A percentile compares a stretch with the other conserved stretches of the same genome.
phyloP scores from a whole-genome alignment of 164 flowering plant species.

The Aristolochia californica region DNA sequence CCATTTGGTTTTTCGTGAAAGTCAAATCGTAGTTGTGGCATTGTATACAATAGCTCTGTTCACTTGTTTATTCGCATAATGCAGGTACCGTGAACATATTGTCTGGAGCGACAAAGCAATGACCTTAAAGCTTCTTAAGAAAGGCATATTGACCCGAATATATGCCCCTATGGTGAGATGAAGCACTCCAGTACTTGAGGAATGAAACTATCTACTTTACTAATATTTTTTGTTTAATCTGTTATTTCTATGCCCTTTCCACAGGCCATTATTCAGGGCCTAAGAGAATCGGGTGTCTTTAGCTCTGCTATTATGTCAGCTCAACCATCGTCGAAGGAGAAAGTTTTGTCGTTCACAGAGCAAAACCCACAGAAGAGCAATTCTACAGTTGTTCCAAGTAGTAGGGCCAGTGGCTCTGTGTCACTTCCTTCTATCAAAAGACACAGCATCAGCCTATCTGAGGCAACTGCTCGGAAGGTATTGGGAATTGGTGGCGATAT shows the following conservation, averaged over 20 bases:
- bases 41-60: neutral
- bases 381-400: conserved; percentile 1
- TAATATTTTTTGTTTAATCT: too few species aligned
- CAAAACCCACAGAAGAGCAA: conserved; percentile 17
- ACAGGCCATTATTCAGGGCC: conserved; percentile 65
- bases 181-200: too few species aligned
- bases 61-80: neutral
- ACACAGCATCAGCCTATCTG: neutral
- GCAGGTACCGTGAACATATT: conserved; percentile 81
- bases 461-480: conserved; percentile 6
- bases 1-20: neutral
- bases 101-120: conserved; percentile 76
- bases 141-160: conserved; percentile 88
- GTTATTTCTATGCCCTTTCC: too few species aligned
- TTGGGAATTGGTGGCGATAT: conserved; percentile 2
- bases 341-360: conserved; percentile 39
- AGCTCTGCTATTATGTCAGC: conserved; percentile 45
- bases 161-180: conserved; percentile 83
- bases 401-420: conserved; percentile 1
- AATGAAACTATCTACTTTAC: too few species aligned
- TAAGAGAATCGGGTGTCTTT: conserved; percentile 73
- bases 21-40: neutral
- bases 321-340: conserved; percentile 32
- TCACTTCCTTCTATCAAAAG: neutral
- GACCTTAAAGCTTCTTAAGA: conserved; percentile 62